Base-by-base conservation (phyloP, 768 basidiomycete species). In the Fibroporia radiculosa region DNA sequence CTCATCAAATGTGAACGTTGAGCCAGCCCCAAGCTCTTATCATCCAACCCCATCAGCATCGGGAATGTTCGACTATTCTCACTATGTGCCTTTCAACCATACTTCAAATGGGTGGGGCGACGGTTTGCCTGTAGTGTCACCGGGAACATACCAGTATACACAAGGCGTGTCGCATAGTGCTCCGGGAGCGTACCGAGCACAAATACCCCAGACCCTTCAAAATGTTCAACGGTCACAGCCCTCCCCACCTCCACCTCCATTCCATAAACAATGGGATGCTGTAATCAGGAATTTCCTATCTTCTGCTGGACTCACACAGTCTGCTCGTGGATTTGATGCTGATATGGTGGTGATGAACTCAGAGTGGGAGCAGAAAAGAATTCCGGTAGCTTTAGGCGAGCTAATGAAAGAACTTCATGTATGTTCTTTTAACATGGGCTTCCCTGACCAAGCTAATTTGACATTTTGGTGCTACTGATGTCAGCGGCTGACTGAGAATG, bases 301-400 rank as follows among this genome's bases (percentile, higher is more conserved):
- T 12, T 66, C 72, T 34, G 66, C 78, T 14, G 77, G 80, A 3
- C 58, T 87, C 18, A 68, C 62, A 1, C 80, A 86, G 54, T 69
- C 82, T 0, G 53, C 78, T 34, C 68, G 66, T 28, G 85, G 81
- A 0, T 77, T 89, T 37, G 78, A 84, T 51, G 62, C 69, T n/a
- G 85, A 89, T 54, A 73, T 87, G 65, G 56, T 87, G 4, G 71
- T 84, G n/a, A 60, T 87, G 64, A 87, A 78, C 48, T 57, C 70
- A 0, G 74, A 76, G 1, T 84, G 78, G 73, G 85, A 87, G 60
- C 66, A 67, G 28, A 65, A 68, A 46, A 68, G 63, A n/a, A 66
- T 85, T 6, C 75, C 78, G 8, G 63, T 56, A 0, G 83, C 83
- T 3, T 60, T 88, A 25, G 62, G 64, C 3, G 70, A 73, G 22